Percentiles rank a stretch among this genome's conserved stretches.
phyloP scores from a whole-genome alignment of 768 basidiomycete genomes.

The Naematelia encephala region DNA sequence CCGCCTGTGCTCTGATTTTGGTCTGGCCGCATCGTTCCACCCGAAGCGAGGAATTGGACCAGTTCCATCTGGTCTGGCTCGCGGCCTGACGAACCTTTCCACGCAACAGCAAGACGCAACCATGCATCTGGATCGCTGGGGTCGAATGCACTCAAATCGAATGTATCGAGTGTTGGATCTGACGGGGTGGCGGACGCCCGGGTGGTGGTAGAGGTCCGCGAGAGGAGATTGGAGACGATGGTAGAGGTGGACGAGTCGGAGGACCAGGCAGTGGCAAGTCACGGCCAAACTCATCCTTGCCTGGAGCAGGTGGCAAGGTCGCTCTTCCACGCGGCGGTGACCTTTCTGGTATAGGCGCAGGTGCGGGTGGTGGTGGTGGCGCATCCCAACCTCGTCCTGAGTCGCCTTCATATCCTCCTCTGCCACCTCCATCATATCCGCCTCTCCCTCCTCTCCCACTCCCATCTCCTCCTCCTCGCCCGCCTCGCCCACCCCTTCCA shows the following conservation, averaged over 20 bases:
- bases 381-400: neutral
- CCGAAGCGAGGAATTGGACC: slow-evolving; percentile 33
- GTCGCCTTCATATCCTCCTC: slow-evolving; percentile 1
- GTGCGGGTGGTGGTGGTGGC: neutral
- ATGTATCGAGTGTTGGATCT: slow-evolving; percentile 6
- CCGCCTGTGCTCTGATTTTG: neutral
- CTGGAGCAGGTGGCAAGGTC: neutral
- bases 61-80: slow-evolving; percentile 41
- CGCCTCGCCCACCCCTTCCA: neutral
- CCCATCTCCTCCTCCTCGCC: neutral
- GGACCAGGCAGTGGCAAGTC: slow-evolving; percentile 14
- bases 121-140: slow-evolving; percentile 29
- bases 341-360: neutral
- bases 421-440: slow-evolving; percentile 8
- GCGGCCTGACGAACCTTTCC: slow-evolving; percentile 29
- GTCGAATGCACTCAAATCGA: slow-evolving; percentile 33
- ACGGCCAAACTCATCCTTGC: slow-evolving; percentile 26
- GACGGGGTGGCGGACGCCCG: neutral
- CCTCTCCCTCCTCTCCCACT: slow-evolving; percentile 7
- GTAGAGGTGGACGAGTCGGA: neutral
- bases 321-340: neutral
- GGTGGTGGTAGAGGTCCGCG: neutral
- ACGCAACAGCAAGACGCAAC: slow-evolving; percentile 26
- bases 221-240: neutral
- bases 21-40: slow-evolving; percentile 2